Evolutionary conservation across 2,329 filamentous ascomycete genomes (phyloP).

Genomic region (Xylaria polymorpha): DNA sequence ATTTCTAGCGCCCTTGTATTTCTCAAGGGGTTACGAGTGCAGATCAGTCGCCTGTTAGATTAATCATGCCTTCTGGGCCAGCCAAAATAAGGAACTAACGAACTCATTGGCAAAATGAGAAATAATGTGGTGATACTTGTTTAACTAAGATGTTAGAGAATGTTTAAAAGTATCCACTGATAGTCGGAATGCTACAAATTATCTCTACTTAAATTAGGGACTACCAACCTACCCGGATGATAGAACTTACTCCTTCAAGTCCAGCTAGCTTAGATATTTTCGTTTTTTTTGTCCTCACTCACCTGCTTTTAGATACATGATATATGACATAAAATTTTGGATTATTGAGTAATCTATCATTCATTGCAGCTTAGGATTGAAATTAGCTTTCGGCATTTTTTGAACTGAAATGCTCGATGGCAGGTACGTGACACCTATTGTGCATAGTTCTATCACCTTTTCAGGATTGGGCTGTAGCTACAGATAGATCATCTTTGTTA

Average conservation of each 20-base stretch:
- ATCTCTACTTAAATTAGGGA: not conserved
- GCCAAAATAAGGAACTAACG: not conserved
- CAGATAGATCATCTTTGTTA: too few relatives aligned
- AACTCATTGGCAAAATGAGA: not conserved
- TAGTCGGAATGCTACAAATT: not conserved
- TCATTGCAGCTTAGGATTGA: too few relatives aligned
- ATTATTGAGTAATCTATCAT: too few relatives aligned
- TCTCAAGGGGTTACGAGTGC: conserved; percentile 25
- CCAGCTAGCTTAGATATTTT: not conserved
- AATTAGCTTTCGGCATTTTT: not conserved
- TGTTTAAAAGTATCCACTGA: not conserved
- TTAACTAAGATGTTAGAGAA: not conserved
- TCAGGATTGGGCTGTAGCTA: too few relatives aligned
- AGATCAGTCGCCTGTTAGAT: conserved; percentile 15
- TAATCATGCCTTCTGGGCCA: not conserved
- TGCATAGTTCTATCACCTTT: too few relatives aligned
- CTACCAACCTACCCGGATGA: too few relatives aligned
- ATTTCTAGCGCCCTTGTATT: conserved; percentile 22
- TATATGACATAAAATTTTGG: not conserved
- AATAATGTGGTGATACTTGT: not conserved
- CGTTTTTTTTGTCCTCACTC: not conserved
- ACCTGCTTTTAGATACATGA: not conserved
- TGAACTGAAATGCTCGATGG: too few relatives aligned
- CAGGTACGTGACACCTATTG: too few relatives aligned
- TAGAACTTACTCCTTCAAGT: too few relatives aligned